Percentiles rank a stretch among this genome's conserved stretches.
These are phyloP conservation scores for Dendrobium huoshanense DNA, from an alignment of 106 monocot genomes.

Conservation along the genomic window DNA sequence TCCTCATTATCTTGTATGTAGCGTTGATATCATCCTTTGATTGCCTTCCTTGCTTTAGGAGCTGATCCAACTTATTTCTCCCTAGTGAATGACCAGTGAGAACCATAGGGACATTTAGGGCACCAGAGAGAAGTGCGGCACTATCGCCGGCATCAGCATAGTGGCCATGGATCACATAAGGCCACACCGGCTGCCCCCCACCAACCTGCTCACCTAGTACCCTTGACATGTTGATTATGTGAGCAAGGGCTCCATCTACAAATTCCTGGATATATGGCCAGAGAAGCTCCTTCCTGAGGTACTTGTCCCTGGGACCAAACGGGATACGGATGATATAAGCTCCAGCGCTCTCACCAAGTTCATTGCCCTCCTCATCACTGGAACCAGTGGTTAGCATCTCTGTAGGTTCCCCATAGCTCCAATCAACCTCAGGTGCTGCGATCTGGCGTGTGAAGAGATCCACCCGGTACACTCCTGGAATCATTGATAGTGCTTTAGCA, in stretches of 20 bases:
- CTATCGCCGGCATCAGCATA: conserved; percentile 96
- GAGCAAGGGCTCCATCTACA: conserved; percentile 80
- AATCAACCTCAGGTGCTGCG: conserved; percentile 82
- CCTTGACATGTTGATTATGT: conserved; percentile 86
- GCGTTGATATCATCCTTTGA: conserved; percentile 92
- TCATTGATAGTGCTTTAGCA: conserved; percentile 80
- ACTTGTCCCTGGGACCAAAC: conserved; percentile 65
- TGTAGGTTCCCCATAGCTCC: conserved; percentile 96
- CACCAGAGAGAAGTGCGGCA: conserved; percentile 86
- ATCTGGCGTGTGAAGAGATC: conserved; percentile 94
- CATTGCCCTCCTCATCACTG: conserved; percentile 60
- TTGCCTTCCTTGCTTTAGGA: conserved; percentile 80
- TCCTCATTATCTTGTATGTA: conserved; percentile 93
- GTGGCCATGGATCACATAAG: conserved; percentile 91
- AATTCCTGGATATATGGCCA: conserved; percentile 95
- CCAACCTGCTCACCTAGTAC: conserved; percentile 86
- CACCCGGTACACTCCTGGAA: conserved; percentile 90
- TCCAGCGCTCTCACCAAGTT: conserved; percentile 81
- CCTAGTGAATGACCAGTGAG: conserved; percentile 95
- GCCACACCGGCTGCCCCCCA: conserved; percentile 77
- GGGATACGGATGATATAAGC: conserved; percentile 89
- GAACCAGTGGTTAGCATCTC: conserved; percentile 78
- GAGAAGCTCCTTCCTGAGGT: conserved; percentile 70
- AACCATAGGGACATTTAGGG: conserved; percentile 93
- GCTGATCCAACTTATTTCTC: conserved; percentile 86